Evolutionary conservation across 768 basidiomycete genomes (phyloP).

Genomic region (Cystoderma amianthinum): DNA sequence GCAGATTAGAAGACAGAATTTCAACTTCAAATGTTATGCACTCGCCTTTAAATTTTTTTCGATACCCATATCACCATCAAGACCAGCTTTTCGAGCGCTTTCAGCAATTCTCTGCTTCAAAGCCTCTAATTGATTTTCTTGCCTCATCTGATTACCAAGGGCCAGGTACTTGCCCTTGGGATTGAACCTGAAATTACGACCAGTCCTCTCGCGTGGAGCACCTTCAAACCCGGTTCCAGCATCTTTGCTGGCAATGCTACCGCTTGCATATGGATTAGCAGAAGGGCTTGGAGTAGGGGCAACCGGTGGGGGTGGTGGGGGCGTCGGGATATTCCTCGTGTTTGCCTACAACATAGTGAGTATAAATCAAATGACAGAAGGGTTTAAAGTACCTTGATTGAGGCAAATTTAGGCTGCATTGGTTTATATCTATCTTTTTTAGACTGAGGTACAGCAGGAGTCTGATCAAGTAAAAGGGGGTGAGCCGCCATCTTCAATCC

Average conservation of each 20-base stretch:
- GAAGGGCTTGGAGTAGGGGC: slow-evolving; percentile 16
- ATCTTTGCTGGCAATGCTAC: slow-evolving; percentile 48
- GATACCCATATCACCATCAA: slow-evolving; percentile 89
- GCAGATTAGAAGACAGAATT: not conserved
- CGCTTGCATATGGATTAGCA: slow-evolving; percentile 67
- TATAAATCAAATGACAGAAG: not conserved
- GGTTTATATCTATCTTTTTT: slow-evolving; percentile 94
- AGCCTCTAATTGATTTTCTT: slow-evolving; percentile 78
- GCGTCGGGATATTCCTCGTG: slow-evolving; percentile 62
- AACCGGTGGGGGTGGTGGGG: slow-evolving; percentile 33
- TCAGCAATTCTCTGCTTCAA: slow-evolving; percentile 92
- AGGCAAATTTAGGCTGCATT: slow-evolving; percentile 98
- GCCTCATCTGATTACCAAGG: slow-evolving; percentile 62
- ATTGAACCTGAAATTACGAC: slow-evolving; percentile 78
- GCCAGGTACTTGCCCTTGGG: slow-evolving; percentile 88
- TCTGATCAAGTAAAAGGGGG: slow-evolving; percentile 71
- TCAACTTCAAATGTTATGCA: no score
- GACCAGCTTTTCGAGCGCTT: slow-evolving; percentile 85
- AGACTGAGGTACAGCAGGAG: slow-evolving; percentile 52
- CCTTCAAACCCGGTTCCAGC: slow-evolving; percentile 55
- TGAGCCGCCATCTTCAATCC: slow-evolving; percentile 90
- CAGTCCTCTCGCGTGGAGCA: slow-evolving; percentile 62
- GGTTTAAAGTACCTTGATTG: slow-evolving; percentile 62
- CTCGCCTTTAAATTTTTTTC: slow-evolving; percentile 85
- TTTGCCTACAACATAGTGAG: slow-evolving; percentile 10